These are phyloP conservation scores for Colletotrichum liriopes DNA, from an alignment of 2,329 filamentous ascomycete genomes.

Conservation along the genomic window DNA sequence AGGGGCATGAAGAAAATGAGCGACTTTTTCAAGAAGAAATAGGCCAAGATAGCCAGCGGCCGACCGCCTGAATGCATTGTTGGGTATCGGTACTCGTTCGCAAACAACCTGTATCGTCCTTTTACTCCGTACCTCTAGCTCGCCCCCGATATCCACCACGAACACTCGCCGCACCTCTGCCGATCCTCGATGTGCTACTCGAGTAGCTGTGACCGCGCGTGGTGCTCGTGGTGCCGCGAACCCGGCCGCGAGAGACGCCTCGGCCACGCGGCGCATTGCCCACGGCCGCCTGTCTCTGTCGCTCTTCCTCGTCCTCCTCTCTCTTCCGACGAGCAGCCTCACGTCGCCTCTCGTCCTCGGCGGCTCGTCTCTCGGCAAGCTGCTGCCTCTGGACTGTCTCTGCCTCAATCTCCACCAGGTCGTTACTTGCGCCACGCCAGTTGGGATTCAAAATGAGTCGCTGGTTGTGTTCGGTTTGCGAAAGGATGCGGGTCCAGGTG, in stretches of 20 bases:
- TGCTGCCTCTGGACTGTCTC: conserved; percentile 82
- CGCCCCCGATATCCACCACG: conserved; percentile 43
- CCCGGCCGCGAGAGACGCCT: conserved; percentile 34
- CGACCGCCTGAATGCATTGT: conserved; percentile 28
- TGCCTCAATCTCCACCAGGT: conserved; percentile 88
- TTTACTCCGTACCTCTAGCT: conserved; percentile 35
- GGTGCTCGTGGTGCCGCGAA: conserved; percentile 28
- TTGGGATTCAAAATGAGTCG: conserved; percentile 88
- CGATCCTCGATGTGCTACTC: conserved; percentile 42
- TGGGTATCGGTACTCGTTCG: conserved; percentile 41
- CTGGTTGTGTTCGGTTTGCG: conserved; percentile 98
- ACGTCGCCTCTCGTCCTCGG: conserved; percentile 83
- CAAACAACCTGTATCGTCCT: conserved; percentile 32
- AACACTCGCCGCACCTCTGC: conserved; percentile 40
- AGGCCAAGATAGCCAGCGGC: conserved; percentile 33
- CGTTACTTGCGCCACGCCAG: conserved; percentile 91
- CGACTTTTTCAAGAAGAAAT: conserved; percentile 87
- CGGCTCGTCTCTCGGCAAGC: conserved; percentile 81
- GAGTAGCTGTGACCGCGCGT: conserved; percentile 42
- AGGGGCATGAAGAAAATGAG: conserved; percentile 98
- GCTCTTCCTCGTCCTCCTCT: conserved; percentile 71
- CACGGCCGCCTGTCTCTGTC: conserved; percentile 57
- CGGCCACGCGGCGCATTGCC: conserved; percentile 41
- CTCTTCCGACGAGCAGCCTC: conserved; percentile 78
- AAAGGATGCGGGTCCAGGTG: conserved; percentile 96